Evolutionary conservation across 495 filamentous ascomycete genomes (phyloP), one percentile per base, ranked within the genome.

Genomic region (Xylaria sp.): DNA sequence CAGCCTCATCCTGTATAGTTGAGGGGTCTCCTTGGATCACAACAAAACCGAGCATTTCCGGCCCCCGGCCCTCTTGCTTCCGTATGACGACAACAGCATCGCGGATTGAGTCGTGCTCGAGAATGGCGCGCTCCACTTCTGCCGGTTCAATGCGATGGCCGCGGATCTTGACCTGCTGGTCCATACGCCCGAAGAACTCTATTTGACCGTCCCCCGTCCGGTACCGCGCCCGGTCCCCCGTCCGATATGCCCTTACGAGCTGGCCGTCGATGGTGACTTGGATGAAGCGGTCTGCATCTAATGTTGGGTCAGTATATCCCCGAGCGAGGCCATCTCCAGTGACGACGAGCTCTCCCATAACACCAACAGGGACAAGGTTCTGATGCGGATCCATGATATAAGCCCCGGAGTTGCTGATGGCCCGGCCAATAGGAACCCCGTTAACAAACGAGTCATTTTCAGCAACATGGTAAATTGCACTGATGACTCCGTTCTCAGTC

Each of bases 401-500:
- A 37, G 70, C 70, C 17, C 70, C 70, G 17, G 70, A 72, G 46
- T 72, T 72, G 63, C 70, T 62, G 35, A 72, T 68, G 6, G 62
- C 37, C 9, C 55, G 52, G 2, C 70, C 70, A 40, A 72, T 72
- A 5, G 70, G 70, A 50, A 72, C 70, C 14, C 61, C 63, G 43
- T 68, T 72, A 17, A 48, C 26, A 50, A 58, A 68, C 14, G 19
- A 19, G 40, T 72, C 70, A 24, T 62, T 48, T 15, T 44, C n/a
- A 35, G 12, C 35, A n/a, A 68, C 58, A 15, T 75, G 74, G 50
- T 78, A 75, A 41, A 78, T 75, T 5, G 80, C 81, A 19, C 78
- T 82, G 0, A 85, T 85, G 12, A 81, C 80, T 0, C 82, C 78
- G 52, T 82, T 84, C 71, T 86, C 83, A 0, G 80, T 78, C 0